Conservation (phyloP, 2,329 filamentous ascomycete species). For the Xylaria sp. region DNA sequence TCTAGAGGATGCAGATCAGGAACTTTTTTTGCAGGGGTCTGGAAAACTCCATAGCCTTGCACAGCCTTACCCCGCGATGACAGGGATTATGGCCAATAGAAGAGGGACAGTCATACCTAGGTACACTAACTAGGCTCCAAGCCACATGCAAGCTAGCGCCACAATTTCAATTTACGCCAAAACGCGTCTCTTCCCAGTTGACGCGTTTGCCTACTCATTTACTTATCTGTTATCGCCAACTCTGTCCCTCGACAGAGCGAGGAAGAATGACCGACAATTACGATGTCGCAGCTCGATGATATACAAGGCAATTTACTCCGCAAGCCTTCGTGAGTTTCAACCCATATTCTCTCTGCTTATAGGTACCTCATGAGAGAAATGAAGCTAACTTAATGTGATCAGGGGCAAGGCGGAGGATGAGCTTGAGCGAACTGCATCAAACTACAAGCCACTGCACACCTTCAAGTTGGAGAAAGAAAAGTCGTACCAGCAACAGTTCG, state of each 20-base stretch:
- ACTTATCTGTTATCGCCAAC: constrained; percentile 9
- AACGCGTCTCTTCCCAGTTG: constrained; percentile 47
- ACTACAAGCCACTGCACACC: constrained; percentile 79
- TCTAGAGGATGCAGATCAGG: constrained; percentile 23
- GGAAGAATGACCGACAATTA: constrained; percentile 21
- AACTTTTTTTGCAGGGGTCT: constrained; percentile 38
- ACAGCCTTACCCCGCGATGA: constrained; percentile 47
- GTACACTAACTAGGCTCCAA: neutral
- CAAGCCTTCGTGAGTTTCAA: constrained; percentile 59
- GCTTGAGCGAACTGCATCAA: constrained; percentile 64
- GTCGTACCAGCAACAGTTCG: constrained; percentile 94
- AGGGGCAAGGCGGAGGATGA: constrained; percentile 54
- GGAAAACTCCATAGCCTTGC: constrained; percentile 34
- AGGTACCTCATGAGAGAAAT: neutral
- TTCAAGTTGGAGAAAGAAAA: constrained; percentile 77
- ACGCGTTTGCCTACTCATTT: constrained; percentile 20
- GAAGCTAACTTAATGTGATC: constrained; percentile 41
- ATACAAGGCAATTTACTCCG: constrained; percentile 58
- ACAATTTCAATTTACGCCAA: constrained; percentile 52
- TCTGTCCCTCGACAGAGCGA: constrained; percentile 15
- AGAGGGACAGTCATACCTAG: too few species aligned
- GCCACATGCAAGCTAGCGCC: constrained; percentile 36
- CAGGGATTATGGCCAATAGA: constrained; percentile 42
- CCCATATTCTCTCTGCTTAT: neutral
- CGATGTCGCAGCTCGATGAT: constrained; percentile 60